Evolutionary conservation across 306 rosid species (phyloP).

Genomic region (Rosa multiflora): DNA sequence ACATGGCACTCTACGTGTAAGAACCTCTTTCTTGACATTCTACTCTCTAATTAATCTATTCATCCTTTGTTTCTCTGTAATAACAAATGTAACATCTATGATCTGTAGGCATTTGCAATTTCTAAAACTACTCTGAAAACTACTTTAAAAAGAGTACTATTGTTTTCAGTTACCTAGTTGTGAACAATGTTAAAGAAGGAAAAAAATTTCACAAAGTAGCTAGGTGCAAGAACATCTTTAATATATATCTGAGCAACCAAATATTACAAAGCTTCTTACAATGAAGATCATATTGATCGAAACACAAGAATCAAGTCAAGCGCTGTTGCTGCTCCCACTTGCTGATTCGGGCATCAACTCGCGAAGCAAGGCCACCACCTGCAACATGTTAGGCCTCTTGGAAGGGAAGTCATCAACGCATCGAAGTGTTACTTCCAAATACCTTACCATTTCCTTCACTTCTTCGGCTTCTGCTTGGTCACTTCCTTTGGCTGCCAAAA

Average conservation of each 20-base stretch:
- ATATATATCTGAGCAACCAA: conserved; percentile 33
- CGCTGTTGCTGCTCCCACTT: conserved; percentile 79
- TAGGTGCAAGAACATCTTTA: conserved; percentile 28
- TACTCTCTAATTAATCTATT: no score
- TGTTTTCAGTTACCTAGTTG: neutral
- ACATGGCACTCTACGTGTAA: no score
- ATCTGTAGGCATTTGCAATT: neutral
- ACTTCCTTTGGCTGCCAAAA: conserved; percentile 56
- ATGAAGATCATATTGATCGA: conserved; percentile 34
- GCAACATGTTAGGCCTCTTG: conserved; percentile 93
- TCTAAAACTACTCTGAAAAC: neutral
- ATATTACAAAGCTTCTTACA: conserved; percentile 51
- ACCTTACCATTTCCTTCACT: conserved; percentile 86
- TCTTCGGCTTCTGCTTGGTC: conserved; percentile 83
- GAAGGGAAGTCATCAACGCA: conserved; percentile 92
- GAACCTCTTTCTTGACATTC: no score
- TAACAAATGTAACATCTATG: neutral
- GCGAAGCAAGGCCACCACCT: conserved; percentile 80
- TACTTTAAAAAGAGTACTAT: neutral
- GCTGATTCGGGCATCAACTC: conserved; percentile 77
- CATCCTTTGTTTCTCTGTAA: no score
- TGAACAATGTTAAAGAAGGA: neutral
- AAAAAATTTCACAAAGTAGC: neutral
- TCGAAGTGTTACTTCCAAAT: conserved; percentile 63
- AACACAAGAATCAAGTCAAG: conserved; percentile 36